phyloP scores from a whole-genome alignment of 1,284 basidiomycete genomes.

The Moesziomyces aphidis region DNA sequence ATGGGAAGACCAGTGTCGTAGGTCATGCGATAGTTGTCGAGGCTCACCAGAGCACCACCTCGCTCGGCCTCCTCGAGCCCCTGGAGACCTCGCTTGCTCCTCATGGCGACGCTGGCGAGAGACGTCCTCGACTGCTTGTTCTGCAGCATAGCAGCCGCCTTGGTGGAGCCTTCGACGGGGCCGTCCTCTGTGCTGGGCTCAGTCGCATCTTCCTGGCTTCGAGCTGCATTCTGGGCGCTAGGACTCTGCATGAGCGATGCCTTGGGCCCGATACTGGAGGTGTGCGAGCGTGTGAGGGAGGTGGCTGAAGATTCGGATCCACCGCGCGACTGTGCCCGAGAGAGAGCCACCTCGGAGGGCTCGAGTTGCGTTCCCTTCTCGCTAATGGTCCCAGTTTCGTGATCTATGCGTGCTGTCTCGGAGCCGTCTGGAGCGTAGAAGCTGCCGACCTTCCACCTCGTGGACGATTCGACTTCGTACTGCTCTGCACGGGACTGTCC shows the following conservation, averaged over 20 bases:
- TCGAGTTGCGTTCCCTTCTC: slow-evolving; percentile 4
- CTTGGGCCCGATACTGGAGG: slow-evolving; percentile 26
- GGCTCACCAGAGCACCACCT: slow-evolving; percentile 53
- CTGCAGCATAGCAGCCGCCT: slow-evolving; percentile 31
- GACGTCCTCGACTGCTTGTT: slow-evolving; percentile 37
- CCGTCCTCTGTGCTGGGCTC: background rate
- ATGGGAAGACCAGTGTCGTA: slow-evolving; percentile 51
- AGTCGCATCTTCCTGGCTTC: background rate
- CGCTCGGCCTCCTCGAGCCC: slow-evolving; percentile 55
- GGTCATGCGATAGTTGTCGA: slow-evolving; percentile 43
- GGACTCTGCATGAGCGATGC: slow-evolving; percentile 45
- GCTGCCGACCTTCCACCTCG: slow-evolving; percentile 49
- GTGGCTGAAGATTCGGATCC: slow-evolving; percentile 6
- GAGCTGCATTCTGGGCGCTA: background rate
- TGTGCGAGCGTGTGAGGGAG: slow-evolving; percentile 27
- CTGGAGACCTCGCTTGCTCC: slow-evolving; percentile 44
- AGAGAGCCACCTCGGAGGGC: slow-evolving; percentile 6
- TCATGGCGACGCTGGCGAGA: slow-evolving; percentile 44
- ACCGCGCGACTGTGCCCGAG: background rate
- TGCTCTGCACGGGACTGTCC: background rate
- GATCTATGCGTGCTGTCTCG: slow-evolving; percentile 46
- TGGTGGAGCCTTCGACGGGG: slow-evolving; percentile 23
- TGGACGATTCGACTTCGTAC: background rate
- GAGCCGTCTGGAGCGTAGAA: slow-evolving; percentile 55
- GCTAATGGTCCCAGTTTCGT: slow-evolving; percentile 28